Base-by-base conservation (phyloP, 257 asterid genomes). In the Nicotiana tomentosiformis region DNA sequence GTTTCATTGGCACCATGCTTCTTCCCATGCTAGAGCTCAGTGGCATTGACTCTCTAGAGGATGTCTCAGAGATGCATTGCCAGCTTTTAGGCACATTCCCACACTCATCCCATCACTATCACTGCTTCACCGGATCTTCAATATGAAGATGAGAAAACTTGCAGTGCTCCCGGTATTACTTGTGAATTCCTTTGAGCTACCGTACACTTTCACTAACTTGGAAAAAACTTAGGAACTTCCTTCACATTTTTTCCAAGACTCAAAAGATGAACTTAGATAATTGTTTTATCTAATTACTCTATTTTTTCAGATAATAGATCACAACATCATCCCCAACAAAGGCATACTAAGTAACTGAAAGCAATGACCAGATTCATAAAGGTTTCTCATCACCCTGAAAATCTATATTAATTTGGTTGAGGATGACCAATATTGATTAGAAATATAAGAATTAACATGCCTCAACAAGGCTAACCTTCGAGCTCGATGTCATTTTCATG, bases 401-500 rank as follows among this genome's bases (percentile, higher is more conserved):
- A 46, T 49, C 10, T 26, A 51, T 0, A 26, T 26, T 76, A 76
- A 1, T 49, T 62, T 76, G 80, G 46, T 49, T 29, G 8, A 51
- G 17, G 46, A 76, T 76, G 2, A 32, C 26, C 64, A 26, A 4
- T 51, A 74, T 26, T 26, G 16, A 51, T 49, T 26, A 64, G 8
- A 29, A 39, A 51, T 8, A 5, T 15, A 8, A 51, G 64, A 76
- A 49, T 76, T 76, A 76, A 7, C 0, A 76, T 51, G 80, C 64
- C 17, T 2, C 33, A 17, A 39, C 49, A 30, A 56, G 49, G 77
- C 80, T 84, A 78, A 96, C 99, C 99, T 94, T 96, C 99, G 77
- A 96, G 99, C 3, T 94, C 98, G 61, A 94, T 82, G 78, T 92
- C 99, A 88, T 94, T 93, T 80, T 96, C 98, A 67, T 94, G 98